Conservation (phyloP, 2,329 filamentous ascomycete genomes). For the Pleomassaria siparia region DNA sequence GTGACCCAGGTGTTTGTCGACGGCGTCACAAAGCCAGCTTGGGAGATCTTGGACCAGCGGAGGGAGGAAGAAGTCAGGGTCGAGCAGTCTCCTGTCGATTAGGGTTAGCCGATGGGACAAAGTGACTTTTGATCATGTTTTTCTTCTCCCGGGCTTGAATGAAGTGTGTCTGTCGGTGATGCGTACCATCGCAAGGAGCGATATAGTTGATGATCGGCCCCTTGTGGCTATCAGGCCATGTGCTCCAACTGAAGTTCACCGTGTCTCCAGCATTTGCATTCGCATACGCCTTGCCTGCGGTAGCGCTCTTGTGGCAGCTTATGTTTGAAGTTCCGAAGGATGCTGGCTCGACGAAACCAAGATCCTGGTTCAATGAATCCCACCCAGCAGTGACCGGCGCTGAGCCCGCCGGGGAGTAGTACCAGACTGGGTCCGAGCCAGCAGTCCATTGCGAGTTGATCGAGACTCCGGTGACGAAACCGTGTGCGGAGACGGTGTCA, state of each 20-base stretch:
- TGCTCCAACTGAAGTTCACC: constrained; percentile 40
- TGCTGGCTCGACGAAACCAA: constrained; percentile 40
- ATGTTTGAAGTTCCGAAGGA: constrained; percentile 30
- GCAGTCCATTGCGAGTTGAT: constrained; percentile 25
- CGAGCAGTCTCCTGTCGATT: constrained; percentile 32
- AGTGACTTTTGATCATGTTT: background rate
- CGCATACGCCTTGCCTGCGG: constrained; percentile 34
- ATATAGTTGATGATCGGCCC: constrained; percentile 45
- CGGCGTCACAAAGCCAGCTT: constrained; percentile 27
- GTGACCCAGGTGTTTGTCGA: constrained; percentile 34
- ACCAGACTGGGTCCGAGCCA: constrained; percentile 38
- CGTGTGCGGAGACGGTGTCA: constrained; percentile 30
- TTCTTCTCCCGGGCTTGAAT: background rate
- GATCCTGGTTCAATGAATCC: constrained; percentile 40
- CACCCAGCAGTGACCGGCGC: constrained; percentile 37
- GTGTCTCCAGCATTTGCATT: constrained; percentile 37
- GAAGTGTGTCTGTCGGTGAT: background rate
- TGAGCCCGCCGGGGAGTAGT: constrained; percentile 25
- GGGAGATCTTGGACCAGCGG: constrained; percentile 40
- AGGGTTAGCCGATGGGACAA: background rate
- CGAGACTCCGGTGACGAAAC: constrained; percentile 31
- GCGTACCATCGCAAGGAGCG: constrained; percentile 36
- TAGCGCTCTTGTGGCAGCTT: constrained; percentile 45
- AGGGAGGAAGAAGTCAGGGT: constrained; percentile 26
- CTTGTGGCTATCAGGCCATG: constrained; percentile 40